phyloP scores from a whole-genome alignment of 2,329 filamentous ascomycete genomes.

The Rhynchosporium agropyri region DNA sequence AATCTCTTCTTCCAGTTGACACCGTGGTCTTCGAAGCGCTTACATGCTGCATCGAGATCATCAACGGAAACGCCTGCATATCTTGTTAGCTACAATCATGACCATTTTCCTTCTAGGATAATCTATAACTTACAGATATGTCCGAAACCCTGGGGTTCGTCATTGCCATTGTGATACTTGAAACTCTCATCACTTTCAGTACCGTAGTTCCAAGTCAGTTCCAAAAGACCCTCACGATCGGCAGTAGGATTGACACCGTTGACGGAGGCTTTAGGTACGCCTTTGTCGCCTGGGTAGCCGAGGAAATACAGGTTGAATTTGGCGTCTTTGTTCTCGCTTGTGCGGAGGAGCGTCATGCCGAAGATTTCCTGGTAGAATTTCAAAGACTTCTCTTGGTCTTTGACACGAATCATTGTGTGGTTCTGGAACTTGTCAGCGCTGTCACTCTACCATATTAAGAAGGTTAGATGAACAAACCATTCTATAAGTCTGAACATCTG shows the following conservation, averaged over 20 bases:
- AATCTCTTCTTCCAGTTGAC: constrained; percentile 95
- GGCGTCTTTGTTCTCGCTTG: constrained; percentile 66
- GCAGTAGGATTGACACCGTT: constrained; percentile 61
- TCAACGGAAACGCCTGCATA: constrained; percentile 76
- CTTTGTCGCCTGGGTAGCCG: constrained; percentile 68
- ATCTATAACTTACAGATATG: constrained; percentile 72
- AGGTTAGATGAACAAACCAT: constrained; percentile 50
- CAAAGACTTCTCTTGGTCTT: constrained; percentile 73
- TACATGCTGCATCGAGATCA: constrained; percentile 83
- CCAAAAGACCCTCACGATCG: constrained; percentile 79
- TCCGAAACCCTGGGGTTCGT: constrained; percentile 89
- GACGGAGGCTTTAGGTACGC: constrained; percentile 54
- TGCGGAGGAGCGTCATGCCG: constrained; percentile 83
- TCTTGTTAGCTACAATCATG: constrained; percentile 18
- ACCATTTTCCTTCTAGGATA: too few species aligned
- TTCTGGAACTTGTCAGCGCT: constrained; percentile 53
- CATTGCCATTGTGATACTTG: constrained; percentile 90
- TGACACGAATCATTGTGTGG: constrained; percentile 94
- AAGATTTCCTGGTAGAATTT: constrained; percentile 84
- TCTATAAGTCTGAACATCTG: constrained; percentile 75
- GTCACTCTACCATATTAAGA: too few species aligned
- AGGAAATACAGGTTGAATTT: constrained; percentile 94
- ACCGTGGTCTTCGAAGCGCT: constrained; percentile 78
- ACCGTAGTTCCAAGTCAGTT: constrained; percentile 83
- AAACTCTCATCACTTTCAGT: constrained; percentile 86